phyloP scores from a whole-genome alignment of 1,139 yeast genomes.

The Cylindricascospora bacillispora region DNA sequence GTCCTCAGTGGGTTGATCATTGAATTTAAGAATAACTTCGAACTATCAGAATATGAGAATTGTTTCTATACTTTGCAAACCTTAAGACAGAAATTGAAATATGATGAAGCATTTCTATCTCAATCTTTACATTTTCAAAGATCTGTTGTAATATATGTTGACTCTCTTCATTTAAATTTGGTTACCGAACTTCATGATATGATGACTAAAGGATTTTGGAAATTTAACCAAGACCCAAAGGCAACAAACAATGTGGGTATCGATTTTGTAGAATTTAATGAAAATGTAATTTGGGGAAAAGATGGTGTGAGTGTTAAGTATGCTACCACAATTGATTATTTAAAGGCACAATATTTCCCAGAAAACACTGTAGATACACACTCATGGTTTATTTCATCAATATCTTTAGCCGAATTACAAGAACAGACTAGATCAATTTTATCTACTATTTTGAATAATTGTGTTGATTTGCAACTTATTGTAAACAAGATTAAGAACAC shows the following conservation, averaged over 20 bases:
- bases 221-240: slow-evolving; percentile 3
- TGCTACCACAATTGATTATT: slow-evolving; percentile 8
- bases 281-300: slow-evolving; percentile 5
- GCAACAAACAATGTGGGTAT: background rate
- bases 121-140: slow-evolving; percentile 20
- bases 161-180: slow-evolving; percentile 16
- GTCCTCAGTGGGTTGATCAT: slow-evolving; percentile 11
- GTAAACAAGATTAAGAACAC: slow-evolving; percentile 7
- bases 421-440: slow-evolving; percentile 13
- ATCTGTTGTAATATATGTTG: slow-evolving; percentile 17
- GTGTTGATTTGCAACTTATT: slow-evolving; percentile 7
- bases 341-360: slow-evolving; percentile 10
- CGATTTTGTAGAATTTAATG: slow-evolving; percentile 9
- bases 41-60: slow-evolving; percentile 19
- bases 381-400: slow-evolving; percentile 17
- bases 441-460: slow-evolving; percentile 8
- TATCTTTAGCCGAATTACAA: slow-evolving; percentile 13
- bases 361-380: slow-evolving; percentile 12
- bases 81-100: slow-evolving; percentile 14
- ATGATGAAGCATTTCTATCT: slow-evolving; percentile 8
- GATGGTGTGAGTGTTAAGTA: slow-evolving; percentile 12
- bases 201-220: slow-evolving; percentile 16
- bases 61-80: slow-evolving; percentile 20
- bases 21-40: slow-evolving; percentile 20
- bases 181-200: slow-evolving; percentile 11